Evolutionary conservation across 768 basidiomycete species (phyloP), one percentile per base, ranked within the genome.

Genomic region (Suillus paluster): DNA sequence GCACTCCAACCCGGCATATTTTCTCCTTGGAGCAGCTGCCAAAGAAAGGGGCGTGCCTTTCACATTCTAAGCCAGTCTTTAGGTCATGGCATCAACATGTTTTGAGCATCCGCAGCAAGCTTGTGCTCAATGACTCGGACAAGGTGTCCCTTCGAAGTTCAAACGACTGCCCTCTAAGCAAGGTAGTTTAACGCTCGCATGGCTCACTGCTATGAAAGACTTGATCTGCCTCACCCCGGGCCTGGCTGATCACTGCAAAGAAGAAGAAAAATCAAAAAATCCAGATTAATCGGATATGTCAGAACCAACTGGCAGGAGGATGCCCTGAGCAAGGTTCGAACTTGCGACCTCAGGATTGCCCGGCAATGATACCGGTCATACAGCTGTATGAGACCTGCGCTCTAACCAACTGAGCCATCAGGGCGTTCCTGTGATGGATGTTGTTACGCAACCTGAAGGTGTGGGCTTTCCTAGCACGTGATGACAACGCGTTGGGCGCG

Each of bases 321-420:
- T 84, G 83, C 81, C 76, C 82, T 76, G 77, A 81, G 80, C 78
- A 81, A 83, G 83, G 78, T 71, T 84, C 83, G 83, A 84, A 84
- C 83, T 83, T 81, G 80, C 81, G 83, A 83, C 82, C 81, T 84
- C 80, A 79, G 81, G 83, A 83, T 83, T 81, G 46, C 77, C 68
- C 66, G 67, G 25, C 4, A 0, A 10, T 0, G 1, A n/a, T 21
- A 65, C 69, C 64, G 65, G 66, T 79, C 79, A 77, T 64, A 79
- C 73, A 55, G 10, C 3, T 3, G 67, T 82, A 82, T 81, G 80
- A 82, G 80, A 82, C 81, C 81, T 80, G 80, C 80, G 81, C 80
- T 81, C 80, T 81, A 82, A 70, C 80, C 80, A 81, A 79, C 80
- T 81, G 80, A 81, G 80, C 81, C 81, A 81, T 77, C 70, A 70